Evolutionary conservation across 2,329 filamentous ascomycete species (phyloP), one percentile per base, ranked within the genome.

Genomic region (Pseudogymnoascus sp.): DNA sequence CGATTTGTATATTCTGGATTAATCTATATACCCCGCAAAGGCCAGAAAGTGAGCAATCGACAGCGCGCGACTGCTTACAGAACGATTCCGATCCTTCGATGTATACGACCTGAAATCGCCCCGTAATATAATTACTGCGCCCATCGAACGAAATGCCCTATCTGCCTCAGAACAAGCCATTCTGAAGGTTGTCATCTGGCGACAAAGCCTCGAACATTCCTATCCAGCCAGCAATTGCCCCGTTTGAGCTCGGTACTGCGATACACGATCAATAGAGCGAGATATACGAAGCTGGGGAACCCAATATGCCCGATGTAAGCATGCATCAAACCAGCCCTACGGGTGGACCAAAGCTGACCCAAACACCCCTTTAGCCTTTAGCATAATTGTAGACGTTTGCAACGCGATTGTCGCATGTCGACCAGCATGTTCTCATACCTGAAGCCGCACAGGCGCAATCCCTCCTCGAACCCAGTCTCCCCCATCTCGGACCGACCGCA

Each of bases 351-450:
- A 53, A 53, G 28, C 50, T 56, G 50, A 56, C 28, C n/a, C 46
- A 31, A 56, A 31, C 16, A 31, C 46, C 28, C 28, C 28, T 56
- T 14, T 34, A 34, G 28, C 16, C 50, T 18, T 46, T 56, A 18
- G 34, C 8, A 34, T 56, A 56, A 56, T 21, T 36, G 10, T 21
- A 56, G 50, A 56, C n/a, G 50, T 56, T 56, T 56, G 28, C 28
- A 56, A 56, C 34, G 34, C 59, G 50, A 56, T 56, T 56, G 50
- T 56, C 28, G 28, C 50, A 56, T 56, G 31, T 61, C 62, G 34
- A 61, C 59, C 50, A 53, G 63, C 21, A 74, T 75, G 73, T 74
- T 75, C 65, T 72, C 71, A 16, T 73, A 74, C 66, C 66, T 74
- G 46, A 69, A 72, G 44, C 72, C 73, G 36, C 72, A 74, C 63